Evolutionary conservation across 441 rosid genomes (phyloP), one percentile per base, ranked within the genome.

Genomic region (Raphanus hybrid): DNA sequence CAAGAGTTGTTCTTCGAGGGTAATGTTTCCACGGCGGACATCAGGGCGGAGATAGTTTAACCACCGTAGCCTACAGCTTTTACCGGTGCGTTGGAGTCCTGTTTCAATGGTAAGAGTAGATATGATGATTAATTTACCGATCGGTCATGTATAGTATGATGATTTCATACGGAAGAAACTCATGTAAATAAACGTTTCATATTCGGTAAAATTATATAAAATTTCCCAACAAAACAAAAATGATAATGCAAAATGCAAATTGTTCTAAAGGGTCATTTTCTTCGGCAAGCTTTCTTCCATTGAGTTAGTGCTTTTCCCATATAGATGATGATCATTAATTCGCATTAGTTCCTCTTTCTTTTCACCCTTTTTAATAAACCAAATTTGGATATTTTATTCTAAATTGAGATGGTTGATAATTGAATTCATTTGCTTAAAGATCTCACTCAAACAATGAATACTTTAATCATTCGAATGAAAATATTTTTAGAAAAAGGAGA

Each of bases 61-160:
- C 99, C 99, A 96, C 80, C 99, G 78, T 62, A 96, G 70, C 75
- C 99, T 84, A 82, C 99, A 96, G 75, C 99, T 96, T 80, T 96
- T 96, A 23, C 99, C 99, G 1, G 97, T 93, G 57, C 99, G 82
- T 81, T 90, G 90, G 57, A 96, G 92, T 63, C 95, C 99, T 95
- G 86, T 82, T 80, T 50, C 74, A 78, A 73, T 10, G 48, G 69
- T 73, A 29, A 70, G 70, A 16, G 50, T 34, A 52, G 12, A 64
- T 7, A 59, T 70, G 68, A 59, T 43, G 48, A 75, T 43, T 71
- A 69, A 76, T 35, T 27, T 77, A 73, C 59, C 41, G 27, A 7
- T 68, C 10, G 48, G 64, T 71, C 50, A 55, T 75, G 73, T 64
- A 74, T 43, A 75, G 61, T 70, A 48, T 75, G 80, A 70, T 71